Conservation (phyloP, 257 asterid species). For the Striga asiatica region DNA sequence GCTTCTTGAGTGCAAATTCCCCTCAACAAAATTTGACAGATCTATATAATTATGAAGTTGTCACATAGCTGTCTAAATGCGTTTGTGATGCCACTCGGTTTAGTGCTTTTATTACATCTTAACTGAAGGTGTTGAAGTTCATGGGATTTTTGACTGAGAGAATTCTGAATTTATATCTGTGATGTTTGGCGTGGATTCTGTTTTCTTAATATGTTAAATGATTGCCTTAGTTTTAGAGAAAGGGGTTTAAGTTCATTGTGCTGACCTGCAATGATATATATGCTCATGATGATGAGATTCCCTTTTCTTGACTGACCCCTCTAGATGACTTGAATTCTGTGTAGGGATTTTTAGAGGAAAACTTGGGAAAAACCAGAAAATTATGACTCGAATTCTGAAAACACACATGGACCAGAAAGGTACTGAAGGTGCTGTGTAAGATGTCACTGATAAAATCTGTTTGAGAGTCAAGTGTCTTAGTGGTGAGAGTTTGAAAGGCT, state of each 20-base stretch:
- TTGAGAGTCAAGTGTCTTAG: too few species aligned
- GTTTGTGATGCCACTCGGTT: background rate
- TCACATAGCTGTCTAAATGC: background rate
- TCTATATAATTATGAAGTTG: too few species aligned
- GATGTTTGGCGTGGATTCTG: background rate
- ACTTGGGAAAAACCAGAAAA: background rate
- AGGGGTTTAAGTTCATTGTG: background rate
- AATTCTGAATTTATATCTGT: background rate
- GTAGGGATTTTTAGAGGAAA: background rate
- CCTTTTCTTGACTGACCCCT: too few species aligned
- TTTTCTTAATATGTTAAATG: background rate
- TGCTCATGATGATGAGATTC: too few species aligned
- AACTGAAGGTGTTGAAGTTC: constrained; percentile 3
- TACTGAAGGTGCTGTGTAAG: too few species aligned
- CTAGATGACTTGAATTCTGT: background rate
- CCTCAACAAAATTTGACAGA: too few species aligned
- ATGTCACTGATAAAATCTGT: too few species aligned
- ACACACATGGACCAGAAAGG: too few species aligned
- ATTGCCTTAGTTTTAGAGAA: background rate
- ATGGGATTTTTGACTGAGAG: background rate
- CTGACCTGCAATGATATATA: too few species aligned
- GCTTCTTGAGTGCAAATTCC: too few species aligned
- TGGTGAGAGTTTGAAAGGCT: too few species aligned
- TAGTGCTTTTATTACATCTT: background rate
- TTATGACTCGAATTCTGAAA: too few species aligned